Evolutionary conservation across 2,329 filamentous ascomycete genomes (phyloP).

Genomic region (Cytospora paraplurivora): DNA sequence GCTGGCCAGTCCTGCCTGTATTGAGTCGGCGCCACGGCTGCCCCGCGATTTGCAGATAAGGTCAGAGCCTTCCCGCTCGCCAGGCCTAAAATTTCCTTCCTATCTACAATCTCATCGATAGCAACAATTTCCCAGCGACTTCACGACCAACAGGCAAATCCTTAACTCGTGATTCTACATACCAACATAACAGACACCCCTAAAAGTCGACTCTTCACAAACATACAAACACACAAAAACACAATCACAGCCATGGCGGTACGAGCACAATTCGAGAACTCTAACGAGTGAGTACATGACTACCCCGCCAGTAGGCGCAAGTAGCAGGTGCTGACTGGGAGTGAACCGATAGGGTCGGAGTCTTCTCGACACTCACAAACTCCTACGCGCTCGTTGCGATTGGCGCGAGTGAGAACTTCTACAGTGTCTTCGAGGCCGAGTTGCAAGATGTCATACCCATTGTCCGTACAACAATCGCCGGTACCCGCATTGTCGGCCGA

Average conservation of each 20-base stretch:
- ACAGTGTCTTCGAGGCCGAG: constrained; percentile 97
- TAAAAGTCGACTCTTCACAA: background rate
- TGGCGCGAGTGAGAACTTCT: constrained; percentile 98
- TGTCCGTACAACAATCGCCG: constrained; percentile 93
- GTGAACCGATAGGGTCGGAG: constrained; percentile 71
- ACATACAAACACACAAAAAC: no score
- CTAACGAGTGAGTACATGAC: constrained; percentile 71
- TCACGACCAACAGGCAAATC: constrained; percentile 6
- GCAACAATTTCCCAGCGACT: constrained; percentile 19
- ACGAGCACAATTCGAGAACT: constrained; percentile 82
- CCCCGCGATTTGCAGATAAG: constrained; percentile 29
- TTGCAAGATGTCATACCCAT: constrained; percentile 97
- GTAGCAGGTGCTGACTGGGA: constrained; percentile 32
- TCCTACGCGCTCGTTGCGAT: constrained; percentile 93
- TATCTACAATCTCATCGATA: constrained; percentile 19
- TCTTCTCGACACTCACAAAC: constrained; percentile 96
- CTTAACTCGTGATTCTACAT: constrained; percentile 2
- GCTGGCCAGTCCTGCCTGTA: background rate
- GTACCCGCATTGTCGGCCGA: constrained; percentile 92
- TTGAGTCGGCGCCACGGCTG: constrained; percentile 17
- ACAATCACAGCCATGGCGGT: constrained; percentile 60
- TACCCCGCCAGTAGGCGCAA: constrained; percentile 31
- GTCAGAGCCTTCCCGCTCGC: constrained; percentile 22
- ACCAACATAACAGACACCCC: background rate
- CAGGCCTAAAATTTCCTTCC: constrained; percentile 25